A percentile compares a stretch with the other conserved stretches of the same genome.
Conservation (phyloP, 2,329 filamentous ascomycete species). For the Aspergillus sp. region DNA sequence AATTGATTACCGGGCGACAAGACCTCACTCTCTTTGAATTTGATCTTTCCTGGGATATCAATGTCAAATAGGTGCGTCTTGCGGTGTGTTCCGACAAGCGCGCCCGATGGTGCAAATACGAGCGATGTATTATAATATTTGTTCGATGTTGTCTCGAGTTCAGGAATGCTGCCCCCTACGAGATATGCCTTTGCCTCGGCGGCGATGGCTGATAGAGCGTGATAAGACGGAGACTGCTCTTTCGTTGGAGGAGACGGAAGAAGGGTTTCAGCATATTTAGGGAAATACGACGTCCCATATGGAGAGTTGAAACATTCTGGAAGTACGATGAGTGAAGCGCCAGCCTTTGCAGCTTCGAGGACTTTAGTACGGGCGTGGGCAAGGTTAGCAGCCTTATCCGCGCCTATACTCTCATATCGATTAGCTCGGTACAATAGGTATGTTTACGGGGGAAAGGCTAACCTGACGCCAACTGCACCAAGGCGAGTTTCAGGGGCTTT, state of each 20-base stretch:
- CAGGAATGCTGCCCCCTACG: constrained; percentile 89
- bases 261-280: constrained; percentile 88
- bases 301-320: constrained; percentile 99
- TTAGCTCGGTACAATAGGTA: not conserved
- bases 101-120: constrained; percentile 74
- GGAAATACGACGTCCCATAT: constrained; percentile 89
- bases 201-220: constrained; percentile 78
- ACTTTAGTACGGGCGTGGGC: constrained; percentile 77
- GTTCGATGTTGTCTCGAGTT: constrained; percentile 65
- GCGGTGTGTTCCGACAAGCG: constrained; percentile 82
- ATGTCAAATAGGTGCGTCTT: constrained; percentile 99
- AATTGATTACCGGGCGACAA: constrained; percentile 81
- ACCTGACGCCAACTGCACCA: constrained; percentile 78
- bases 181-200: constrained; percentile 76
- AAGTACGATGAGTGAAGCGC: constrained; percentile 84
- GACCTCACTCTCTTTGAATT: constrained; percentile 86
- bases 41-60: constrained; percentile 92
- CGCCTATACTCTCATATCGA: constrained; percentile 44
- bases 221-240: constrained; percentile 76
- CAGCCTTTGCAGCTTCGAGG: constrained; percentile 70
- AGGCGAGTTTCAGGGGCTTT: constrained; percentile 74
- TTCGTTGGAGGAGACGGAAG: constrained; percentile 70
- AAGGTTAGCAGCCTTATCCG: constrained; percentile 85
- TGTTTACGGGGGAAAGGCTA: constrained; percentile 17
- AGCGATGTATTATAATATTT: constrained; percentile 90